Conservation (phyloP, 192 early-diverging fungal species). For the Ramicandelaber brevisporus region DNA sequence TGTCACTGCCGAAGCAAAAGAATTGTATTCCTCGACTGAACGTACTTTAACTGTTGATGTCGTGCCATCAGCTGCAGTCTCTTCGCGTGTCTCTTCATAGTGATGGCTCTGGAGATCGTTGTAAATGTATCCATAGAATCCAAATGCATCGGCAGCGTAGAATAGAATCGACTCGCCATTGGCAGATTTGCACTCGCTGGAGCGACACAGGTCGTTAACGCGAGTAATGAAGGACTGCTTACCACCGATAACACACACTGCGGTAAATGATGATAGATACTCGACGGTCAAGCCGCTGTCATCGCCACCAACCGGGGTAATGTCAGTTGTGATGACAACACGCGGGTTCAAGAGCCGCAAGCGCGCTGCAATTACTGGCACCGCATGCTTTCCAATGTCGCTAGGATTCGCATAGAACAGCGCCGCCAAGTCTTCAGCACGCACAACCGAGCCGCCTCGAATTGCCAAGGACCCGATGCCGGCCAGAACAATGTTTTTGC, state of each 20-base stretch:
- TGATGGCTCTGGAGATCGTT: conserved; percentile 41
- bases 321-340: conserved; percentile 3
- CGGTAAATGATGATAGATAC: conserved; percentile 28
- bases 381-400: conserved; percentile 50
- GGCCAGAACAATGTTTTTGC: conserved; percentile 81
- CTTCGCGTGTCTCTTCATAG: too few species aligned
- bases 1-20: too few species aligned
- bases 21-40: too few species aligned
- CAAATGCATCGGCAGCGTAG: conserved; percentile 39
- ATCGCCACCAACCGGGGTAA: conserved; percentile 4
- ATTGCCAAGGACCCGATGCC: conserved; percentile 58
- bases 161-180: conserved; percentile 24
- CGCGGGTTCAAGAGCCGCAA: neutral
- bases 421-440: conserved; percentile 34
- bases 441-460: conserved; percentile 27
- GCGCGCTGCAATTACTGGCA: neutral
- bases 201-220: conserved; percentile 37
- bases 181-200: conserved; percentile 15
- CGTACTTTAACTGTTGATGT: too few species aligned
- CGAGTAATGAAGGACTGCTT: conserved; percentile 2
- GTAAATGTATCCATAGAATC: conserved; percentile 68
- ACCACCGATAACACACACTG: conserved; percentile 34
- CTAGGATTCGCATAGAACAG: conserved; percentile 38
- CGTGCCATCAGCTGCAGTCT: too few species aligned
- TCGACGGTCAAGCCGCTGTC: conserved; percentile 12